Evolutionary conservation across 768 basidiomycete genomes (phyloP).

Genomic region (Tricholoma furcatifolium): DNA sequence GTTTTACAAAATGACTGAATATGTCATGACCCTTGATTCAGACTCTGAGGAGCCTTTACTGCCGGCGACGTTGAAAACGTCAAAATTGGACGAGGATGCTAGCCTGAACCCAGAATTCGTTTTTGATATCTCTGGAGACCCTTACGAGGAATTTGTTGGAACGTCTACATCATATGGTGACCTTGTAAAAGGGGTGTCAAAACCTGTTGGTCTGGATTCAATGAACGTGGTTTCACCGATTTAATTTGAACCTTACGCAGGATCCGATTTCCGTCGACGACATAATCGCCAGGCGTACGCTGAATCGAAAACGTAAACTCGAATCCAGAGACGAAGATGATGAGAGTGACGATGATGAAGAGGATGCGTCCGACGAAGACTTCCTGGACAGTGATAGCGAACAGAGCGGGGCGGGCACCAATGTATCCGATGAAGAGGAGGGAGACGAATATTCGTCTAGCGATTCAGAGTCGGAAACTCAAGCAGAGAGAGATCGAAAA

Average conservation of each 20-base stretch:
- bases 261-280: slow-evolving; percentile 87
- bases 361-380: slow-evolving; percentile 28
- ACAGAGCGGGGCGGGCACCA: slow-evolving; percentile 24
- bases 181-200: slow-evolving; percentile 59
- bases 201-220: slow-evolving; percentile 46
- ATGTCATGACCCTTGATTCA: slow-evolving; percentile 83
- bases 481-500: slow-evolving; percentile 74
- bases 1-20: slow-evolving; percentile 47
- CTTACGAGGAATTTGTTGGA: slow-evolving; percentile 55
- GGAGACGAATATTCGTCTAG: slow-evolving; percentile 25
- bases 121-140: slow-evolving; percentile 78
- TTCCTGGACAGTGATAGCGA: not conserved
- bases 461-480: slow-evolving; percentile 53
- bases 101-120: slow-evolving; percentile 79
- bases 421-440: slow-evolving; percentile 34
- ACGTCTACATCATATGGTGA: slow-evolving; percentile 44
- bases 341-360: slow-evolving; percentile 32
- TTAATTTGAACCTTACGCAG: slow-evolving; percentile 31
- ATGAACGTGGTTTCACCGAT: not conserved
- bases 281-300: slow-evolving; percentile 76
- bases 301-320: slow-evolving; percentile 66
- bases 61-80: slow-evolving; percentile 19
- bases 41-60: slow-evolving; percentile 57
- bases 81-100: slow-evolving; percentile 46
- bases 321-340: slow-evolving; percentile 35